A percentile compares a stretch with the other conserved stretches of the same genome.
Conservation (phyloP, 176 grass and related monocot species). For the Luzula sylvatica region DNA sequence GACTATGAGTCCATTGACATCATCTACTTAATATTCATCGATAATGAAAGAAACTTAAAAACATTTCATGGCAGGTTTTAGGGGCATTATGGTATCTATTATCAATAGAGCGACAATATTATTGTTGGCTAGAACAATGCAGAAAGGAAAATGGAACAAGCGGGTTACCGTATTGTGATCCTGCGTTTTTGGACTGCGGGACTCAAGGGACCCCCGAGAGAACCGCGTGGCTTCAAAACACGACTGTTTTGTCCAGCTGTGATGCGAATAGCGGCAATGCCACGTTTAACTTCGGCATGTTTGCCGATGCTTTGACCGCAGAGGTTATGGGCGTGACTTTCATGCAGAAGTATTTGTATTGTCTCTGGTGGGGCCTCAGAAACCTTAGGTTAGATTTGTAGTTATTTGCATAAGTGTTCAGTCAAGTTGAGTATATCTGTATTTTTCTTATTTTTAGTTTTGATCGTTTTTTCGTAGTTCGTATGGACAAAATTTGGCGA, state of each 20-base stretch:
- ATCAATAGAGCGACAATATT: constrained; percentile 89
- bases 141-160: constrained; percentile 26
- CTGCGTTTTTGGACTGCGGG: constrained; percentile 60
- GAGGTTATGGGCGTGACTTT: constrained; percentile 34
- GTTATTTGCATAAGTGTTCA: too few species aligned
- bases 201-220: constrained; percentile 1
- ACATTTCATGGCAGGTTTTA: too few species aligned
- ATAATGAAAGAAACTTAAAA: too few species aligned
- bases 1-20: too few species aligned
- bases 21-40: too few species aligned
- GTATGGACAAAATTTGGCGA: constrained; percentile 74
- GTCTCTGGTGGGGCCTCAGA: constrained; percentile 91
- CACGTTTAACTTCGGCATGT: constrained; percentile 55
- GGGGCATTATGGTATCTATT: constrained; percentile 90
- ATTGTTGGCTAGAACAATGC: constrained; percentile 60
- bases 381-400: constrained; percentile 51
- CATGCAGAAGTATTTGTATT: constrained; percentile 85
- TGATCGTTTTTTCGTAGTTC: constrained; percentile 37
- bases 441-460: constrained; percentile 1
- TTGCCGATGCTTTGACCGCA: constrained; percentile 47
- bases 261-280: constrained; percentile 25
- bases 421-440: too few species aligned
- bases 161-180: constrained; percentile 3
- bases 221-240: constrained; percentile 31
- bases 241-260: constrained; percentile 20